These are phyloP conservation scores for Ascochyta koolunga DNA, from an alignment of 2,329 filamentous ascomycete genomes.

Conservation along the genomic window DNA sequence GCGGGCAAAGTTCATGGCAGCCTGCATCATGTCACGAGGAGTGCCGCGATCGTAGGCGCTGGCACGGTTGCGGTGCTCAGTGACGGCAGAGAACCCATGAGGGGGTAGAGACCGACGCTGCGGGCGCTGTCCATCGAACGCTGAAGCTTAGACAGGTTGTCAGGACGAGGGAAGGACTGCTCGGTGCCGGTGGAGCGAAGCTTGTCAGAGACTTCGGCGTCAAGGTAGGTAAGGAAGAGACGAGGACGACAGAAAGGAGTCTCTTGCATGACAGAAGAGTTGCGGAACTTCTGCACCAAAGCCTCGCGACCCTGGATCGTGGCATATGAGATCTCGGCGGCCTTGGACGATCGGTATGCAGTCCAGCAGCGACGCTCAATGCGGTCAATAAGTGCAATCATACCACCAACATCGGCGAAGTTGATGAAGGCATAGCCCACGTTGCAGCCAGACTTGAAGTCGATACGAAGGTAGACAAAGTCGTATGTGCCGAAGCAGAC, in stretches of 20 bases:
- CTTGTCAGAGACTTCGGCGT: constrained; percentile 49
- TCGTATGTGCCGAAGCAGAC: constrained; percentile 85
- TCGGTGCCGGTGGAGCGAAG: constrained; percentile 67
- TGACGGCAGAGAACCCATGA: constrained; percentile 72
- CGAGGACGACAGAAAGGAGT: constrained; percentile 81
- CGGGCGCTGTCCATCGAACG: constrained; percentile 86
- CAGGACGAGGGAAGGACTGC: constrained; percentile 75
- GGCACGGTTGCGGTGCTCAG: constrained; percentile 76
- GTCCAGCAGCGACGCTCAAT: constrained; percentile 62
- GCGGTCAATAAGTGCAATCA: constrained; percentile 38
- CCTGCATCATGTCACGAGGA: constrained; percentile 46
- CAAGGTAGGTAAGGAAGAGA: constrained; percentile 57
- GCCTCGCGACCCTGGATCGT: constrained; percentile 94
- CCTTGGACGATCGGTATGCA: constrained; percentile 81
- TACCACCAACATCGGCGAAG: constrained; percentile 70
- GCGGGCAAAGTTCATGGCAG: constrained; percentile 24
- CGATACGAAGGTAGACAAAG: constrained; percentile 92
- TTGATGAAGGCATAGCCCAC: constrained; percentile 99
- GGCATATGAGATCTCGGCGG: constrained; percentile 93
- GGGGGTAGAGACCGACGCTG: constrained; percentile 87
- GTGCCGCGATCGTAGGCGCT: constrained; percentile 86
- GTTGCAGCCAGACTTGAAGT: constrained; percentile 60
- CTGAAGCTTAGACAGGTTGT: constrained; percentile 87
- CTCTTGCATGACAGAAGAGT: constrained; percentile 95
- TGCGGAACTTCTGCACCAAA: constrained; percentile 92